Base-by-base conservation (phyloP, 495 filamentous ascomycete species). In the Neurospora sp. region DNA sequence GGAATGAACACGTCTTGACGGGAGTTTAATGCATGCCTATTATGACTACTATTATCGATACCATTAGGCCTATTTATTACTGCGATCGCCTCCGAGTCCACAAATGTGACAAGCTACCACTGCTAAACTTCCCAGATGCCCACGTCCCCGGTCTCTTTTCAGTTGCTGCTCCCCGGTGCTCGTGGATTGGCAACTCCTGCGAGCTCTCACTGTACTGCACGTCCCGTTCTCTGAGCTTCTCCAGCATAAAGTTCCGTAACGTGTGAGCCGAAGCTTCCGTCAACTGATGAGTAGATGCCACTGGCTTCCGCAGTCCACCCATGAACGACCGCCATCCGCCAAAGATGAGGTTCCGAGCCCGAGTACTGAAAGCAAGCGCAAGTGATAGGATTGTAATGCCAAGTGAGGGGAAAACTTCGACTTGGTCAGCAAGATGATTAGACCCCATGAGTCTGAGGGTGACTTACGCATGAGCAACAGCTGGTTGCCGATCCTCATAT, bases 391-490 rank as follows among this genome's bases (percentile, higher is more conserved):
- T 18, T 23, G 74, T 79, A 8, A 79, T 72, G 10, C 72, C 39
- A 70, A 73, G 75, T 5, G 76, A 78, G 2, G 78, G 72, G 9
- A 72, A 62, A 39, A 79, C 78, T 79, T 70, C 31, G 3, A 16
- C 18, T 12, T 12, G 9, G 35, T 27, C 4, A 10, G 70, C 72
- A 14, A 69, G 4, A 42, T 39, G 10, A 35, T 18, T 3, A n/a
- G 5, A 37, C 27, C n/a, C 18, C 23, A 16, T 1, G 27, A 6
- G 27, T 1, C 8, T 37, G 20, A 23, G 8, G 35, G 38, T 6
- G 5, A 70, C 77, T 73, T 72, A 79, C 77, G 82, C 79, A 84
- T 84, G 12, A 78, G 81, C 14, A 78, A 37, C n/a, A 84, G 72
- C 41, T 84, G 78, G 0, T 39, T 40, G 18, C 69, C 54, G 8